A percentile compares a stretch with the other conserved stretches of the same genome.
These are phyloP conservation scores for Petasospora fabianii DNA, from an alignment of 1,139 yeast genomes.

Conservation along the genomic window DNA sequence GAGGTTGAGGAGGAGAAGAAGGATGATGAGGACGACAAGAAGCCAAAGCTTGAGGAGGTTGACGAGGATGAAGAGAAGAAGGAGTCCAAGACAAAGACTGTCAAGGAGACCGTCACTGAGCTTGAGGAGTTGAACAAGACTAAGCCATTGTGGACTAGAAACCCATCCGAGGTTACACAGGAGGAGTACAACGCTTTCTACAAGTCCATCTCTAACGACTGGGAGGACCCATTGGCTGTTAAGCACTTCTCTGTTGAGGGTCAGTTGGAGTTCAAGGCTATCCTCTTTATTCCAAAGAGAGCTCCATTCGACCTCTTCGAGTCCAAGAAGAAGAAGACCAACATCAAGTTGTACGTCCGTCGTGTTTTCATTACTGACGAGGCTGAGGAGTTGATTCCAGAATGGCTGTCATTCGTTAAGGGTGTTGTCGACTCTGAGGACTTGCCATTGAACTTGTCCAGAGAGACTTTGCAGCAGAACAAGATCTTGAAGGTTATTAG, in stretches of 20 bases:
- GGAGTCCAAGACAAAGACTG: conserved; percentile 64
- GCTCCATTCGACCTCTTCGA: conserved; percentile 99
- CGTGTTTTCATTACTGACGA: conserved; percentile 99
- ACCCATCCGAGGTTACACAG: conserved; percentile 95
- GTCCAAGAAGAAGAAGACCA: conserved; percentile 96
- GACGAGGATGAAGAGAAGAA: conserved; percentile 60
- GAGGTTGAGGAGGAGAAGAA: conserved; percentile 61
- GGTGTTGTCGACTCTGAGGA: conserved; percentile 99
- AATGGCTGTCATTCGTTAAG: conserved; percentile 95
- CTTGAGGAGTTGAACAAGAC: conserved; percentile 98
- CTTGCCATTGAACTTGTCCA: conserved; percentile 98
- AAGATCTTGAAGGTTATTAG: conserved; percentile 98
- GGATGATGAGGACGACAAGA: conserved; percentile 45
- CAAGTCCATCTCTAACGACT: conserved; percentile 98
- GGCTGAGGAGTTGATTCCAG: conserved; percentile 98
- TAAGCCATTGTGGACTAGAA: conserved; percentile 99
- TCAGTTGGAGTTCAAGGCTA: conserved; percentile 98
- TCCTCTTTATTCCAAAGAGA: conserved; percentile 96
- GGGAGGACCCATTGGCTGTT: conserved; percentile 99
- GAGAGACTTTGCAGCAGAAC: conserved; percentile 99
- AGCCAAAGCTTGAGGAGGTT: conserved; percentile 54
- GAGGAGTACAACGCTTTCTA: conserved; percentile 99
- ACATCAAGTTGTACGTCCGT: conserved; percentile 98
- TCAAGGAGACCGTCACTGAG: conserved; percentile 77
- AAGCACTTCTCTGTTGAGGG: conserved; percentile 99